Evolutionary conservation across 805 yeast genomes (phyloP), one percentile per base, ranked within the genome.

Genomic region (Komagataella pseudopastoris): DNA sequence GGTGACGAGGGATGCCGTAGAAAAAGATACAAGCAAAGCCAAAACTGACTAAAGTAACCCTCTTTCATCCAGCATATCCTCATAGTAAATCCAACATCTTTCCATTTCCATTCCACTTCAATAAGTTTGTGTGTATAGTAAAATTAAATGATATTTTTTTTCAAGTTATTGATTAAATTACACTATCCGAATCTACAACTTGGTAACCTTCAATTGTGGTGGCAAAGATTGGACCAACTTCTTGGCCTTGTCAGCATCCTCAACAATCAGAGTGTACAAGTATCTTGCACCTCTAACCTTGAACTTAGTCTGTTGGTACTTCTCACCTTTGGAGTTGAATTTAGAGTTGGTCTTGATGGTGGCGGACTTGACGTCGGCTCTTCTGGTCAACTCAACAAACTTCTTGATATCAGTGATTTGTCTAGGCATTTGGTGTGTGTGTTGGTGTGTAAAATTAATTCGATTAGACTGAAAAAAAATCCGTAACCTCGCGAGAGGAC

Each of bases 141-240:
- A 30, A 48, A 48, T 48, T 23, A 48, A 48, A 23, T 46, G 45
- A 20, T 39, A 36, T 48, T 43, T 39, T 48, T 48, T 23, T 20
- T 20, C 23, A 39, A 44, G 45, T 24, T 22, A 43, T 46, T 23
- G 36, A 45, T 50, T 45, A 17, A 23, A 24, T 47, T 43, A 20
- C 23, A 24, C 30, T 36, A 51, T 63, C 39, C 39, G 39, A 30
- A 30, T 30, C 39, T 63, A 63, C 60, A 63, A 56, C 55, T 63
- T 60, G 49, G 72, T 80, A 71, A 84, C 83, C 71, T 81, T 79
- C 74, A 86, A 80, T 67, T 86, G 80, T 72, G 99, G 96, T 74
- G 98, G 97, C 68, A 93, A 81, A 68, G 98, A 86, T 80, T 90
- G 96, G 70, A 87, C 83, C 77, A 93, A 82, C 81, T 93, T 93